phyloP scores from a whole-genome alignment of 2,329 filamentous ascomycete genomes.

The Ophiostoma australiae region DNA sequence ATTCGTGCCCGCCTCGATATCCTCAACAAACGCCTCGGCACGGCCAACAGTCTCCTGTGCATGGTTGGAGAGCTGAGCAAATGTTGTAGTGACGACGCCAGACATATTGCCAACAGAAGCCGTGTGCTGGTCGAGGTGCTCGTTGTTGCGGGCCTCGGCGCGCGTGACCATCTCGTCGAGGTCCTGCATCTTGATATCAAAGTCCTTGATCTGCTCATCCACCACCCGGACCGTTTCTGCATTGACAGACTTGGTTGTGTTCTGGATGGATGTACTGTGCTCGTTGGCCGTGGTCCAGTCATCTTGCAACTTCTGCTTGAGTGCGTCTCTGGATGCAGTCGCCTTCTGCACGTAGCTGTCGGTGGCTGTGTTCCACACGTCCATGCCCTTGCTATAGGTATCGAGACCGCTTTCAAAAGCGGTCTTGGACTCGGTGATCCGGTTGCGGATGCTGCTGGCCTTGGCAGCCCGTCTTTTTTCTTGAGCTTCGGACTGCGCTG shows the following conservation, averaged over 20 bases:
- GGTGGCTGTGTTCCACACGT: slow-evolving; percentile 66
- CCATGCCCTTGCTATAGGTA: slow-evolving; percentile 66
- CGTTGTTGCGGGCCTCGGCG: slow-evolving; percentile 73
- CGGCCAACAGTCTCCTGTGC: slow-evolving; percentile 64
- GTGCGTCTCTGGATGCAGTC: slow-evolving; percentile 64
- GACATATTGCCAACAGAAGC: slow-evolving; percentile 63
- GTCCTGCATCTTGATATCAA: slow-evolving; percentile 81
- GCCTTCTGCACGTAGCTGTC: slow-evolving; percentile 65
- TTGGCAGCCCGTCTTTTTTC: slow-evolving; percentile 63
- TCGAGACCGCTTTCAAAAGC: slow-evolving; percentile 60
- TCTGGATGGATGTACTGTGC: slow-evolving; percentile 77
- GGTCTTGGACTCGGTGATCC: slow-evolving; percentile 60
- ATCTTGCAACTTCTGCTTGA: slow-evolving; percentile 77
- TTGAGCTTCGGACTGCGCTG: slow-evolving; percentile 67
- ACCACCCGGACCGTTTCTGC: slow-evolving; percentile 86
- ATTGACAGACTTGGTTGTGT: slow-evolving; percentile 80
- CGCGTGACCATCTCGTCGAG: slow-evolving; percentile 86
- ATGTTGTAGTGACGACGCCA: slow-evolving; percentile 65
- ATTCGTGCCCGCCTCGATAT: slow-evolving; percentile 58
- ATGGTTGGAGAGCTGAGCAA: slow-evolving; percentile 64
- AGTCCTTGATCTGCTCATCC: slow-evolving; percentile 79
- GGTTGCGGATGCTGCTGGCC: slow-evolving; percentile 57
- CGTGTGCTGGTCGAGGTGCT: slow-evolving; percentile 66
- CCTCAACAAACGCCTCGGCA: slow-evolving; percentile 62
- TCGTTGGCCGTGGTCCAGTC: slow-evolving; percentile 78